These are phyloP conservation scores for Candida sakaeoensis DNA, from an alignment of 805 yeast species.

Conservation along the genomic window DNA sequence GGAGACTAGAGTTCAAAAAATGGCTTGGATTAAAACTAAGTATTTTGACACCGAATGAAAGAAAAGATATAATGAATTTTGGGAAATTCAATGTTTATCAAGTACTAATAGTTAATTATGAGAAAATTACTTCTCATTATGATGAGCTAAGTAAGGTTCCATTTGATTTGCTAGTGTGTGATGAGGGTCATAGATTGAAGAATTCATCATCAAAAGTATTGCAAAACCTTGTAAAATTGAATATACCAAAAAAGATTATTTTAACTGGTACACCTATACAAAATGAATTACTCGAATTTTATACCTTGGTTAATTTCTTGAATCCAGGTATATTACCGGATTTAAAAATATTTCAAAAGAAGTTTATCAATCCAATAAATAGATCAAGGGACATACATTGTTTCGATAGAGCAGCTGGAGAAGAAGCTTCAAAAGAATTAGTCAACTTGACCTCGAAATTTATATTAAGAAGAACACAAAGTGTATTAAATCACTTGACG, in stretches of 20 bases:
- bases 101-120: conserved; percentile 84
- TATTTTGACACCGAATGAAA: conserved; percentile 60
- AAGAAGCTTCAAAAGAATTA: conserved; percentile 58
- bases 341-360: conserved; percentile 53
- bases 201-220: conserved; percentile 69
- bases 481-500: conserved; percentile 59
- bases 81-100: conserved; percentile 71
- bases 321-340: conserved; percentile 81
- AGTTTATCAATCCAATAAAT: conserved; percentile 66
- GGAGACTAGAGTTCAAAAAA: conserved; percentile 84
- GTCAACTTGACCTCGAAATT: conserved; percentile 61
- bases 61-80: conserved; percentile 54
- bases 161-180: conserved; percentile 79
- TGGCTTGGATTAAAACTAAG: conserved; percentile 79
- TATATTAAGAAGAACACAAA: conserved; percentile 68
- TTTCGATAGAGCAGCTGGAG: conserved; percentile 54
- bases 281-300: conserved; percentile 83
- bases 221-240: conserved; percentile 52
- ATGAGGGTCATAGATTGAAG: conserved; percentile 92
- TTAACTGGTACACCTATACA: conserved; percentile 93
- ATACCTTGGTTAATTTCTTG: conserved; percentile 72
- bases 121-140: conserved; percentile 58
- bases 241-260: conserved; percentile 55
- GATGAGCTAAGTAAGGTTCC: conserved; percentile 45
- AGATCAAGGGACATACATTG: conserved; percentile 64